Evolutionary conservation across 805 yeast species (phyloP), one percentile per base, ranked within the genome.

Genomic region (Lipomyces yamanashiensis): DNA sequence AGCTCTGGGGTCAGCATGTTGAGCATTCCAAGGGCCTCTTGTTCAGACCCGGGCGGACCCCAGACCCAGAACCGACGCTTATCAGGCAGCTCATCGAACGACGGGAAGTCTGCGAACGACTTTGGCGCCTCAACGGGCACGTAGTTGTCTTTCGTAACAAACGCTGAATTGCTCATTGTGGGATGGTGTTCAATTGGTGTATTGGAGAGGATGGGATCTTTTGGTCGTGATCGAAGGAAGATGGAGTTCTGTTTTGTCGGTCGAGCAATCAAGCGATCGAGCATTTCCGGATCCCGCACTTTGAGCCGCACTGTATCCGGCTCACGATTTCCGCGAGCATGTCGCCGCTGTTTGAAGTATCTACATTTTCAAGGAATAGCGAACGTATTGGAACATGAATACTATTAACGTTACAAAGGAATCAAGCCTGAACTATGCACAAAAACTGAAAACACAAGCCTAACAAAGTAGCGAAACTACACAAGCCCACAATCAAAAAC

Each of bases 11-110:
- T 71, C 45, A 70, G 60, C 58, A 70, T 62, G 54, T 67, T 69
- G 40, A 70, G 70, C 69, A 63, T 71, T 17, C 74, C 74, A n/a
- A 70, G 67, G 13, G 66, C 73, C 44, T 71, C 74, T 23, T 69
- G 70, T 36, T 59, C 69, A 12, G 74, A 71, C n/a, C 74, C 74
- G 0, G 71, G 68, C 2, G 73, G 71, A 9, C 70, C 70, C 72
- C 72, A 71, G 21, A 67, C 70, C 75, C 75, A 72, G 61, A 48
- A 72, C 41, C 70, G 70, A 7, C 63, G 62, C 55, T 69, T 70
- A 60, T 70, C 62, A 5, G 69, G 68, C 4, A 72, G 67, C 21
- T 70, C 68, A 41, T 68, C 70, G 56, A 51, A 72, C 19, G 62
- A 33, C 13, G 74, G 74, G 48, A 72, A 64, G 37, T 66, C 70